Base-by-base conservation (phyloP, 768 basidiomycete genomes). In the Pleurotus cornucopiae region DNA sequence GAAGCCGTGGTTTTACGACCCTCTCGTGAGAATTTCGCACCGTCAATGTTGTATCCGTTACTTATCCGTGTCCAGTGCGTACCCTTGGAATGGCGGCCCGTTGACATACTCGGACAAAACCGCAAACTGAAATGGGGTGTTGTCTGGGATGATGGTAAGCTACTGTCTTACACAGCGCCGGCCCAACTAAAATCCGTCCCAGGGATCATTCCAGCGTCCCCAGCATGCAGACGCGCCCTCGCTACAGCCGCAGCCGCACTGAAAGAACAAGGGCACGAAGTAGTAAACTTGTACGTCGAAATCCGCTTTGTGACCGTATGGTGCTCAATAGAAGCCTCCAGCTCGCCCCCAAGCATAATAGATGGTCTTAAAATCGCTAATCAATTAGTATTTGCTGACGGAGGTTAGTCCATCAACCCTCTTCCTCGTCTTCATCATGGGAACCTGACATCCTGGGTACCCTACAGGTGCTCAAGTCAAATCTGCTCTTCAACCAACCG, bases 1-100 rank as follows among this genome's bases (percentile, higher is more conserved):
- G 67, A 78, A 79, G 54, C 84, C 87, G 13, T 88, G 86, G 85
- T 72, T 76, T 13, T 87, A 88, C 58, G 88, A 89, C 63, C 79
- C 82, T 56, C 79, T 77, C 2, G 80, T 80, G 59, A 53, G 73
- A 59, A 47, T 20, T 47, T 25, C 34, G 13, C 56, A 4, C 18
- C 16, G 25, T 21, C n/a, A 6, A 30, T 46, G 25, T 39, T 59
- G 64, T 63, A 2, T 67, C 64, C 34, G 51, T 66, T 13, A 61
- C 67, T 39, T 73, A 66, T 66, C 60, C 63, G 54, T 62, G 68
- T 5, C 23, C 54, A 82, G 80, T 81, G 80, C 57, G 64, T 79
- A 41, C 79, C 79, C 3, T 67, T 82, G 25, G 74, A 78, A 3
- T 82, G 80, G 80, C 67, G 71, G 56, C 66, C 71, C n/a, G 60